These are phyloP conservation scores for Dendrothele bispora DNA, from an alignment of 768 basidiomycete species.

Conservation along the genomic window DNA sequence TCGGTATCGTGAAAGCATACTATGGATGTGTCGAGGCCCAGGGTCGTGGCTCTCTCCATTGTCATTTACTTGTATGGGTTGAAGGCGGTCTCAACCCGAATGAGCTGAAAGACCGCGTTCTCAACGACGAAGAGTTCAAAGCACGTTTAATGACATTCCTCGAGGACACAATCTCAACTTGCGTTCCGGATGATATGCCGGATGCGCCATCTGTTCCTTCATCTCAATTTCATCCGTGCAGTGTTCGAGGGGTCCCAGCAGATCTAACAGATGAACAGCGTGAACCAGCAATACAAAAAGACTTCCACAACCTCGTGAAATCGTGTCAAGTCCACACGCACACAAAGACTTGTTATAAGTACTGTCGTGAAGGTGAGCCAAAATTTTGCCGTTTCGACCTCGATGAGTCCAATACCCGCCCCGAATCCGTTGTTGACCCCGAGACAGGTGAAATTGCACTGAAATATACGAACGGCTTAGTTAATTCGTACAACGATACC, in stretches of 20 bases:
- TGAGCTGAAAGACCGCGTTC: neutral
- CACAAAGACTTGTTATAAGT: constrained; percentile 36
- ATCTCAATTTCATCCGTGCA: constrained; percentile 18
- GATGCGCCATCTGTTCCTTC: constrained; percentile 4
- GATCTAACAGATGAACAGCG: neutral
- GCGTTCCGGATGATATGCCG: constrained; percentile 17
- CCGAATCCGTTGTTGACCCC: constrained; percentile 21
- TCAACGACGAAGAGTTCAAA: constrained; percentile 17
- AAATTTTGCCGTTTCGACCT: constrained; percentile 31
- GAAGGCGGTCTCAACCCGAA: constrained; percentile 1
- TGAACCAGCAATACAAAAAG: constrained; percentile 10
- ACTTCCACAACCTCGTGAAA: constrained; percentile 21
- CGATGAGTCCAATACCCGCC: constrained; percentile 14
- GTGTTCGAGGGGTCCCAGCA: constrained; percentile 11
- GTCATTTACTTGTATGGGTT: constrained; percentile 3
- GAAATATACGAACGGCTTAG: constrained; percentile 34
- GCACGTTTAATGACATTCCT: constrained; percentile 18
- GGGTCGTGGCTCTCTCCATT: neutral
- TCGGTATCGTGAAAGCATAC: constrained; percentile 23
- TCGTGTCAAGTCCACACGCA: constrained; percentile 35
- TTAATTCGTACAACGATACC: constrained; percentile 43
- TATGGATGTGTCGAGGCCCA: constrained; percentile 7
- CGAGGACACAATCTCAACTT: constrained; percentile 24
- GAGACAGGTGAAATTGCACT: constrained; percentile 32
- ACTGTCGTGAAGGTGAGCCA: constrained; percentile 24